phyloP scores from a whole-genome alignment of 1,284 basidiomycete genomes.

The Ceratobasidium theobromae region DNA sequence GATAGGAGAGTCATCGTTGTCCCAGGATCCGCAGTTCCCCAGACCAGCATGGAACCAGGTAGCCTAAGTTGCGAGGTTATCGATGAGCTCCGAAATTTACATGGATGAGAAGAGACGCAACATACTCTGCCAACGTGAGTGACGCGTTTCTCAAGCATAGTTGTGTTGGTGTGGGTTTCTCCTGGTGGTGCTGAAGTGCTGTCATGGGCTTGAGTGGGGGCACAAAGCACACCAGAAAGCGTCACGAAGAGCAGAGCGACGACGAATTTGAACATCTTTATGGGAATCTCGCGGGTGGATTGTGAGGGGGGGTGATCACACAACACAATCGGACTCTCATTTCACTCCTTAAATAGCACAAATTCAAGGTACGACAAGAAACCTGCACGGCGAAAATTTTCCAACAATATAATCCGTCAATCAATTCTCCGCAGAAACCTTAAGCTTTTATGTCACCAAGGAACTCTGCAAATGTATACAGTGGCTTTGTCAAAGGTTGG shows the following conservation, averaged over 20 bases:
- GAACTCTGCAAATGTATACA: too few relatives aligned
- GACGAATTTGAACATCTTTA: too few relatives aligned
- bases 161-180: not conserved
- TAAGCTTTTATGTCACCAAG: too few relatives aligned
- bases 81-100: not conserved
- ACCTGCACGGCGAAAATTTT: too few relatives aligned
- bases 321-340: too few relatives aligned
- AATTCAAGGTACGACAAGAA: too few relatives aligned
- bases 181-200: not conserved
- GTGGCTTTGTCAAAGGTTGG: too few relatives aligned
- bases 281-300: too few relatives aligned
- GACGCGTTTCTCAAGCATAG: constrained; percentile 10
- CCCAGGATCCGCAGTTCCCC: constrained; percentile 14
- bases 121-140: constrained; percentile 11
- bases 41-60: constrained; percentile 22
- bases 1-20: constrained; percentile 12
- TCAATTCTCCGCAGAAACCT: too few relatives aligned
- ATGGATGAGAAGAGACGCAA: not conserved
- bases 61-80: not conserved
- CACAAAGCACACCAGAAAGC: not conserved
- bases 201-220: not conserved
- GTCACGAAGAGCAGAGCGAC: not conserved
- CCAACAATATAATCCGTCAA: too few relatives aligned
- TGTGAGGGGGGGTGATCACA: too few relatives aligned
- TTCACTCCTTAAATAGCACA: too few relatives aligned